Conservation (phyloP, 805 yeast species). For the Kregervanrija fluxuum region DNA sequence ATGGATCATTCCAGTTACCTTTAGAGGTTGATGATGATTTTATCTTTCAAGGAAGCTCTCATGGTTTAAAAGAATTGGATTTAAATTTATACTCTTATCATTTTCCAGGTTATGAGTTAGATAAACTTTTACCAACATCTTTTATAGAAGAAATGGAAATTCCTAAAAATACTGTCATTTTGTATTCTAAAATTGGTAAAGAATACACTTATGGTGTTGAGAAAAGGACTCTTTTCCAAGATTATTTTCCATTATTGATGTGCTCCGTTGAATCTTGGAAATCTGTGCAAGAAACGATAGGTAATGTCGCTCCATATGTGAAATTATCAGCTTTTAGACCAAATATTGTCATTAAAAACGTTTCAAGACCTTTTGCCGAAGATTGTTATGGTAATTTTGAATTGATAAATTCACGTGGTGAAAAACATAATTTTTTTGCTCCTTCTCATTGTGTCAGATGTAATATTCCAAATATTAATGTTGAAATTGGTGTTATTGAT, state of each 20-base stretch:
- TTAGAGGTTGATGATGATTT: conserved; percentile 13
- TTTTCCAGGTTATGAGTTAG: conserved; percentile 17
- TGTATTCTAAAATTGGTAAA: conserved; percentile 18
- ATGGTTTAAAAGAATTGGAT: conserved; percentile 3
- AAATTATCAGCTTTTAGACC: conserved; percentile 21
- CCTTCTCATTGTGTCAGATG: conserved; percentile 26
- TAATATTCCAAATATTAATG: conserved; percentile 21
- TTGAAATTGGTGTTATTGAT: conserved; percentile 16
- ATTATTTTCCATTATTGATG: conserved; percentile 24
- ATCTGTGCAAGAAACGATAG: conserved; percentile 8
- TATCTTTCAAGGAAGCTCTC: conserved; percentile 11
- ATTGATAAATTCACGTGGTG: conserved; percentile 5
- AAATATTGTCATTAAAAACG: conserved; percentile 18
- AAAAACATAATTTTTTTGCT: conserved; percentile 14
- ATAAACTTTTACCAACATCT: conserved; percentile 13
- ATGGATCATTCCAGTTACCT: conserved; percentile 13
- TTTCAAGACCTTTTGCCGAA: conserved; percentile 19
- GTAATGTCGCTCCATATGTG: conserved; percentile 11
- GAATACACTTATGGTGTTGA: conserved; percentile 1
- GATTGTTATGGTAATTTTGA: conserved; percentile 22
- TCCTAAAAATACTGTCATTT: conserved; percentile 14
- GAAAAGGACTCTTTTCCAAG: conserved; percentile 22
- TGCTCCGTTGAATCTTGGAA: conserved; percentile 18
- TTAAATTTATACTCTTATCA: conserved; percentile 16
- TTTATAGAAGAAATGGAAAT: conserved; percentile 15